Evolutionary conservation across 2,329 filamentous ascomycete genomes (phyloP).

Genomic region (Nannizzia gypsea): DNA sequence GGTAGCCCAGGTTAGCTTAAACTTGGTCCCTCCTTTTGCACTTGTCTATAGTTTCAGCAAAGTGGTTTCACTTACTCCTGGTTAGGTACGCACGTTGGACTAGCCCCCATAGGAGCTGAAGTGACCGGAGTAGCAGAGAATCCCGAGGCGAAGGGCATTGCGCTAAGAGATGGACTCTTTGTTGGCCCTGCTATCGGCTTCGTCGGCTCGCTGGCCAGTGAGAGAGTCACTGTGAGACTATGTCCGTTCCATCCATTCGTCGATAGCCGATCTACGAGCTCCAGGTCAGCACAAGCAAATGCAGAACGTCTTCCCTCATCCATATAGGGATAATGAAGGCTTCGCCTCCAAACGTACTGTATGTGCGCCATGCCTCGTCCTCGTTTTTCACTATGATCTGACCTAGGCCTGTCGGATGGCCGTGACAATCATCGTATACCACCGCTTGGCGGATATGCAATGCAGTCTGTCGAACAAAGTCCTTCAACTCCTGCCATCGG

Average conservation of each 20-base stretch:
- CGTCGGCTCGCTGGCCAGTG: conserved; percentile 31
- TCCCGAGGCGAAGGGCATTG: conserved; percentile 19
- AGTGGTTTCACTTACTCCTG: conserved; percentile 23
- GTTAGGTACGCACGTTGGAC: conserved; percentile 25
- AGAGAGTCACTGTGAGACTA: conserved; percentile 32
- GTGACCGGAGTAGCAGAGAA: conserved; percentile 22
- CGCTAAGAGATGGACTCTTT: conserved; percentile 25
- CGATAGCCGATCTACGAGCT: conserved; percentile 27
- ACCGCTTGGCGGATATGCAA: conserved; percentile 35
- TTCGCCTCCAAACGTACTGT: conserved; percentile 20
- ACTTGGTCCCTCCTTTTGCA: neutral
- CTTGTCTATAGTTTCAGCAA: neutral
- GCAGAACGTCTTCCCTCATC: neutral
- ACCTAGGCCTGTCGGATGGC: conserved; percentile 32
- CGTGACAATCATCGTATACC: conserved; percentile 34
- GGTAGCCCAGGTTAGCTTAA: neutral
- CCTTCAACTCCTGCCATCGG: conserved; percentile 36
- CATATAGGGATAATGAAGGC: neutral
- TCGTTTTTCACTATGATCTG: conserved; percentile 37
- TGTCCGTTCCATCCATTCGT: conserved; percentile 35
- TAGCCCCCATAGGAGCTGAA: conserved; percentile 19
- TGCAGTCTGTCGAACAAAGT: conserved; percentile 34
- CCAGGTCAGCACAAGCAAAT: neutral
- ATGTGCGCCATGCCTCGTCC: conserved; percentile 35
- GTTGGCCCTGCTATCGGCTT: conserved; percentile 33